Base-by-base conservation (phyloP, 2,329 filamentous ascomycete genomes). In the Aspergillus fumigatiaffinis region DNA sequence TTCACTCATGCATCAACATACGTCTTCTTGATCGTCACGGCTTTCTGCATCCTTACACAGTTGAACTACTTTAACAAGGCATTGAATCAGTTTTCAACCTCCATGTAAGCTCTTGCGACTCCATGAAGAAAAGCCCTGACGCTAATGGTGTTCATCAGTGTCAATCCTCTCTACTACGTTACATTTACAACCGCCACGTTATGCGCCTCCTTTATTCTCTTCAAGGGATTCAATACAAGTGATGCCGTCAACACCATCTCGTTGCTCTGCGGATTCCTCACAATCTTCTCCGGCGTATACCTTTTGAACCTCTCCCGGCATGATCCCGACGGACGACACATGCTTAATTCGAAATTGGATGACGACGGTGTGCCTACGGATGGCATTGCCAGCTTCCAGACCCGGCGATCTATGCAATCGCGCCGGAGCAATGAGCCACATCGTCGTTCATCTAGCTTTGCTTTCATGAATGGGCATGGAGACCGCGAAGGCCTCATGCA, bases 31-130 rank as follows among this genome's bases (percentile, higher is more conserved):
- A 97, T 99, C 64, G 85, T 97, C 63, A 94, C 92, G 0, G 82
- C 83, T 3, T 91, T 97, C 63, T 99, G 94, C 80, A 97, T 99
- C 71, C 76, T 99, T 65, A 97, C 92, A 8, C 94, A 99, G 81
- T 97, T 99, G 94, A 99, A 99, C 77, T 99, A 99, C 77, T 96
- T 99, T 78, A 99, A 99, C 82, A 99, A 99, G 77, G 94, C 94
- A 7, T 80, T 99, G 59, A 95, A 91, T 75, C 92, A 95, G 69
- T 99, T 97, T 77, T 93, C 91, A 29, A 97, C 94, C 32, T 96
- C 95, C 67, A 96, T 99, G 92, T 96, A 83, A 73, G 90, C 80
- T 35, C 14, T 26, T 7, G 26, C 23, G 28, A 17, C 14, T 17
- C n/a, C 20, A 28, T 20, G n/a, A 21, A 21, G 10, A 28, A 8